These are phyloP conservation scores for Sclerotinia subarctica DNA, from an alignment of 2,329 filamentous ascomycete genomes.

Conservation along the genomic window DNA sequence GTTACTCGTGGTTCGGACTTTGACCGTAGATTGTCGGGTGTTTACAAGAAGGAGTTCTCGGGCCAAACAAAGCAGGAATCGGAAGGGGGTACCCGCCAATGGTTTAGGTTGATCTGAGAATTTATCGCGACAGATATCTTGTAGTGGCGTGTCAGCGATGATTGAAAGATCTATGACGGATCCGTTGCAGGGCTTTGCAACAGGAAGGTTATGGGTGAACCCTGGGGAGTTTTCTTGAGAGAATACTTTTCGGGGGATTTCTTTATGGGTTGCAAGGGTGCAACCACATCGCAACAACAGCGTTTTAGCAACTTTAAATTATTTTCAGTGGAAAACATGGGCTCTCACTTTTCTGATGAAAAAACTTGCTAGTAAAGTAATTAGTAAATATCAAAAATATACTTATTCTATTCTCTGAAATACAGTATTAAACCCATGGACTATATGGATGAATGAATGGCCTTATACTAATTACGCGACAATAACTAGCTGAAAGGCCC, in stretches of 20 bases:
- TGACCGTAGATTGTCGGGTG: background rate
- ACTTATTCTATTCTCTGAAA: no score
- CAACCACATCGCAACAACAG: no score
- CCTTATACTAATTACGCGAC: background rate
- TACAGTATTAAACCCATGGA: background rate
- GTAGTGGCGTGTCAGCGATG: background rate
- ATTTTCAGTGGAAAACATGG: no score
- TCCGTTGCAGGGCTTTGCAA: background rate
- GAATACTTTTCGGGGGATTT: no score
- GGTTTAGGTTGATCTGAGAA: background rate
- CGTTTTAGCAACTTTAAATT: no score
- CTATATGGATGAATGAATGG: background rate
- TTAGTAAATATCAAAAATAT: no score
- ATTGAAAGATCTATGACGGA: background rate
- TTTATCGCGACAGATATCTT: background rate
- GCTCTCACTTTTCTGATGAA: no score
- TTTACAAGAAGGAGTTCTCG: background rate
- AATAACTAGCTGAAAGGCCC: accelerated
- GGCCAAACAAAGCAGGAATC: background rate
- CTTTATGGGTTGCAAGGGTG: no score
- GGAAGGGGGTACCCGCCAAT: background rate
- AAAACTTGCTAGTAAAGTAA: no score
- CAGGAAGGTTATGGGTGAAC: no score
- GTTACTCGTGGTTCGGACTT: background rate
- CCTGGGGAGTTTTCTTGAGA: no score